Evolutionary conservation across 257 asterid species (phyloP).

Genomic region (Plantago ovata): DNA sequence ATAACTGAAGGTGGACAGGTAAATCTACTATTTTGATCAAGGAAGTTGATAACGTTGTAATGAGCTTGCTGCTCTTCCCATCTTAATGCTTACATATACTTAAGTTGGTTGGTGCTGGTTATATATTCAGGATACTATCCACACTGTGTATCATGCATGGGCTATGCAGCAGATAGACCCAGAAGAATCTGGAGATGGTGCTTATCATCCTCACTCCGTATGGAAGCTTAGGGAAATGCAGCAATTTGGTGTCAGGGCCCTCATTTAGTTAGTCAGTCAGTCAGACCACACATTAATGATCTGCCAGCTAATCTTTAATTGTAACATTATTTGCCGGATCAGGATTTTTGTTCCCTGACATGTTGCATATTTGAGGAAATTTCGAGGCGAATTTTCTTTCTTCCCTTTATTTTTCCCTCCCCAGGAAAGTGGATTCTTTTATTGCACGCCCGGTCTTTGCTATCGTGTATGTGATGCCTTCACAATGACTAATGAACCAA

Average conservation of each 20-base stretch:
- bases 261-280: constrained; percentile 43
- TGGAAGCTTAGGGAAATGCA: constrained; percentile 98
- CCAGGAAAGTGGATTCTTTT: no score
- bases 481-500: no score
- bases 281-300: constrained; percentile 9
- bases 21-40: constrained; percentile 1
- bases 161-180: constrained; percentile 90
- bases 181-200: constrained; percentile 74
- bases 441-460: no score
- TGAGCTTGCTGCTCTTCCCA: no score
- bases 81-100: background rate
- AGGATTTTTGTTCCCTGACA: constrained; percentile 10
- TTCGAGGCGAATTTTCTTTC: constrained; percentile 19
- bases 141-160: constrained; percentile 89
- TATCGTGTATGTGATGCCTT: no score
- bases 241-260: constrained; percentile 80
- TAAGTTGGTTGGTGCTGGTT: background rate
- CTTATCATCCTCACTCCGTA: constrained; percentile 40
- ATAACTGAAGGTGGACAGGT: constrained; percentile 95
- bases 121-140: constrained; percentile 73
- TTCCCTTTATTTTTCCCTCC: no score
- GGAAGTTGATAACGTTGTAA: background rate
- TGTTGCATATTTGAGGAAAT: constrained; percentile 13
- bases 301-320: constrained; percentile 1
- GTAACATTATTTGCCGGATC: background rate